Base-by-base conservation (phyloP, 2,329 filamentous ascomycete species). In the Neonectria punicea region DNA sequence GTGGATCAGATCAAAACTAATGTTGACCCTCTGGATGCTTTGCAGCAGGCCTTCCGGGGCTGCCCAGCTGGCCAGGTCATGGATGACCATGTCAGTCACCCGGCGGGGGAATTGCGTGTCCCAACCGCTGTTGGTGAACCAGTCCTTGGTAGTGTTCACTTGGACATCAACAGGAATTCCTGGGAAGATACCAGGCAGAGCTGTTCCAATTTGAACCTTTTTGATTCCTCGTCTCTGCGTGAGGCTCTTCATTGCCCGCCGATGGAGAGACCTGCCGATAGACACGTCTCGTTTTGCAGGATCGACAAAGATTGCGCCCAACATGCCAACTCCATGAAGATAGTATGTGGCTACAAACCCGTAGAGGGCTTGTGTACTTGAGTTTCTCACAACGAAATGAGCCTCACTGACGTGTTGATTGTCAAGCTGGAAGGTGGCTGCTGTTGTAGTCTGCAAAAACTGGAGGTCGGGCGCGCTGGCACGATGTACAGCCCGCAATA, bases 51-150 rank as follows among this genome's bases (percentile, higher is more conserved):
- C 92, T 43, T 94, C 90, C 0, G 93, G 93, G 7, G 92, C 89
- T 6, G 84, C 81, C 93, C 93, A 97, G 13, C 84, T 86, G 25
- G 84, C 79, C n/a, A 97, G 81, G 70, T 93, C 91, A 39, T 87
- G 86, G 53, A 96, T 90, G 3, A 90, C 82, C 85, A 97, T 90
- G 76, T 91, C 94, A 72, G 83, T 84, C 20, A 89, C 73, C 14
- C 85, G 82, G 11, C 84, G 82, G 3, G 86, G 85, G 63, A 87
- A 88, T 51, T 87, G 83, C 0, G 84, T 91, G 73, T 97, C 94
- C 94, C 94, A 98, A 14, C 95, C 94, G 51, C 94, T 87, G 69
- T 91, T 93, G n/a, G 90, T 88, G 77, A 98, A 97, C 94, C 94
- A 98, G 49, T 92, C 89, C 69, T 86, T 87, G 43, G 84, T 77